A percentile compares a stretch with the other conserved stretches of the same genome.
These are phyloP conservation scores for Lachnum nothofagi DNA, from an alignment of 2,329 filamentous ascomycete species.

Conservation along the genomic window DNA sequence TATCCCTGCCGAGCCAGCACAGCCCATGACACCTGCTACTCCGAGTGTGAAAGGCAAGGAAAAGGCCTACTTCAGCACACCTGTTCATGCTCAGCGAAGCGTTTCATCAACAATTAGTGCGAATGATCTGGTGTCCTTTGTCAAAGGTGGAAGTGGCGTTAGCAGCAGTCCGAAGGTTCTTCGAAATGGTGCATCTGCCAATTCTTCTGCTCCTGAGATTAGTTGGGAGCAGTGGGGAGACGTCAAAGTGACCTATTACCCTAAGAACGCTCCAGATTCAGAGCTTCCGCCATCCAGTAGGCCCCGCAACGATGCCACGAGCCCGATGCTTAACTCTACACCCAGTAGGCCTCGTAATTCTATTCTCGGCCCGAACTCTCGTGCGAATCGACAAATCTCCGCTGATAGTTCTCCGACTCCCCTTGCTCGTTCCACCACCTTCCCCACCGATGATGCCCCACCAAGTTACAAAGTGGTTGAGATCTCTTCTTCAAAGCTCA, in stretches of 20 bases:
- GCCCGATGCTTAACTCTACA: conserved; percentile 20
- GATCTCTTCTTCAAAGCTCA: conserved; percentile 52
- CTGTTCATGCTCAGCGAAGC: conserved; percentile 39
- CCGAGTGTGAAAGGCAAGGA: conserved; percentile 72
- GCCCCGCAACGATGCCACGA: neutral
- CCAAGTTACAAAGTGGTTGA: conserved; percentile 31
- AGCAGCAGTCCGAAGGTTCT: conserved; percentile 30
- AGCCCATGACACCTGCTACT: conserved; percentile 49
- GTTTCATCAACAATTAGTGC: conserved; percentile 59
- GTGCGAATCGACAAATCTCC: conserved; percentile 30
- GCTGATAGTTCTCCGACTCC: conserved; percentile 35
- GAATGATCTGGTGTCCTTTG: conserved; percentile 77
- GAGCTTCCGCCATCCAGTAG: conserved; percentile 7
- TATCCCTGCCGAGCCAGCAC: conserved; percentile 40
- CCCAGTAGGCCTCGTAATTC: conserved; percentile 31
- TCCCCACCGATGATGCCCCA: conserved; percentile 24
- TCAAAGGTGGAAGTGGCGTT: conserved; percentile 47
- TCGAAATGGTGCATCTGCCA: conserved; percentile 27
- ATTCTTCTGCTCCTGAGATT: conserved; percentile 29
- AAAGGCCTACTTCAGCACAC: conserved; percentile 45
- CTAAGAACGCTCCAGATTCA: conserved; percentile 32
- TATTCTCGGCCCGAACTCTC: conserved; percentile 31
- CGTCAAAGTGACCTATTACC: conserved; percentile 75
- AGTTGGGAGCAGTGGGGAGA: conserved; percentile 76
- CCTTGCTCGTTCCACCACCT: conserved; percentile 19